Conservation (phyloP, 805 yeast genomes). For the Kodamaea kaohsiungensis region DNA sequence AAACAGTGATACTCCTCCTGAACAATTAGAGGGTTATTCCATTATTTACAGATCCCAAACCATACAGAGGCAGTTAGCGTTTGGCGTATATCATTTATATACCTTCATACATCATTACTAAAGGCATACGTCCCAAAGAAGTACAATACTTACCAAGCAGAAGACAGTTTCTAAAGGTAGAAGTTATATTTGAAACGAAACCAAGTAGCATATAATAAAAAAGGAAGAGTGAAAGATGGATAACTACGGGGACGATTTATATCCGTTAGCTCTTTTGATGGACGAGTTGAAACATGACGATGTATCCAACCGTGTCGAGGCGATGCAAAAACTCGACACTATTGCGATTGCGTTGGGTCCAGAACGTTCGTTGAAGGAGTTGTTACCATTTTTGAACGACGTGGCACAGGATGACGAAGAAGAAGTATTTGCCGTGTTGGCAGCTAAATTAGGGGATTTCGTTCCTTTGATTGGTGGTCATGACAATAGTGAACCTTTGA, state of each 20-base stretch:
- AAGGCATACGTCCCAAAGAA: no score
- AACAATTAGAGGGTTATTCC: constrained; percentile 1
- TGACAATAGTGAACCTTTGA: constrained; percentile 49
- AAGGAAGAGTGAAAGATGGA: constrained; percentile 24
- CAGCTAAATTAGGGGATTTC: constrained; percentile 85
- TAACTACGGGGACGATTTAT: constrained; percentile 60
- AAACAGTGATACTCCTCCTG: constrained; percentile 8
- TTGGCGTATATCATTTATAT: not conserved
- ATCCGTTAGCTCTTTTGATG: constrained; percentile 93
- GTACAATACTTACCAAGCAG: no score
- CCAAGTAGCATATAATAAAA: constrained; percentile 4
- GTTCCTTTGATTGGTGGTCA: constrained; percentile 89
- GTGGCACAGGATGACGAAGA: constrained; percentile 97
- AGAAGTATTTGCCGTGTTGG: constrained; percentile 92
- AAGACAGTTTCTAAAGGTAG: not conserved
- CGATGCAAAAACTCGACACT: constrained; percentile 91
- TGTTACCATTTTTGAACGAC: constrained; percentile 85
- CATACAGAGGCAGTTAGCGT: not conserved
- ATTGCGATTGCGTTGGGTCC: constrained; percentile 95
- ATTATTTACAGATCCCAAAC: not conserved
- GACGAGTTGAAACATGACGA: constrained; percentile 98
- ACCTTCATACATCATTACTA: no score
- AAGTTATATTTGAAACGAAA: no score
- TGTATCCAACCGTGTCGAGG: constrained; percentile 87
- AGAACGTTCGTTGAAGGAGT: constrained; percentile 84